Percentiles rank a stretch among this genome's conserved stretches.
Evolutionary conservation across 352 stramenopile species (phyloP).

Genomic region (Globisporangium mamillatum): DNA sequence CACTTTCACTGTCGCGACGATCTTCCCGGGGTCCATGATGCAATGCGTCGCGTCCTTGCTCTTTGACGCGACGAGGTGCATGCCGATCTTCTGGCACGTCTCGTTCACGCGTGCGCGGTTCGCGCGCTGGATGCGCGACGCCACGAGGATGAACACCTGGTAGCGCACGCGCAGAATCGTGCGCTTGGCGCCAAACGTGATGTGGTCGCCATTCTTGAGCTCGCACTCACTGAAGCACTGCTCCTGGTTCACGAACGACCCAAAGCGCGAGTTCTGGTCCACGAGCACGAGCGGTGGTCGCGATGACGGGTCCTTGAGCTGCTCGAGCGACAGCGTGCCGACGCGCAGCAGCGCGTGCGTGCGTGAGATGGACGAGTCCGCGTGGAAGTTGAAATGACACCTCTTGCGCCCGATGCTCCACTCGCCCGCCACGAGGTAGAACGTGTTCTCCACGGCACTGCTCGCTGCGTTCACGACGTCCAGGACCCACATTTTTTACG

Average conservation of each 20-base stretch:
- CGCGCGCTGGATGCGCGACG: conserved; percentile 61
- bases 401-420: conserved; percentile 83
- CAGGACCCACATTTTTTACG: conserved; percentile 71
- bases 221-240: conserved; percentile 45
- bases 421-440: conserved; percentile 80
- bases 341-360: conserved; percentile 74
- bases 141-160: conserved; percentile 76
- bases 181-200: conserved; percentile 84
- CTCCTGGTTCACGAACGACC: conserved; percentile 84
- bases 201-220: conserved; percentile 63
- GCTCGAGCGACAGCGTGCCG: conserved; percentile 49
- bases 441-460: conserved; percentile 45
- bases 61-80: conserved; percentile 64
- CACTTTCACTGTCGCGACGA: conserved; percentile 84
- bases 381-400: conserved; percentile 83
- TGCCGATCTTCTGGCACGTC: conserved; percentile 74
- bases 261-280: conserved; percentile 83
- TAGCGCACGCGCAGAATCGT: conserved; percentile 80
- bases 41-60: conserved; percentile 77
- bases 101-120: conserved; percentile 67
- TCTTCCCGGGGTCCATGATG: conserved; percentile 78
- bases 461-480: conserved; percentile 54
- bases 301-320: conserved; percentile 54
- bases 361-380: conserved; percentile 81
- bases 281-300: conserved; percentile 68